phyloP scores from a whole-genome alignment of 1,139 yeast genomes.

The Nakaseomyces kungkrabaensis region DNA sequence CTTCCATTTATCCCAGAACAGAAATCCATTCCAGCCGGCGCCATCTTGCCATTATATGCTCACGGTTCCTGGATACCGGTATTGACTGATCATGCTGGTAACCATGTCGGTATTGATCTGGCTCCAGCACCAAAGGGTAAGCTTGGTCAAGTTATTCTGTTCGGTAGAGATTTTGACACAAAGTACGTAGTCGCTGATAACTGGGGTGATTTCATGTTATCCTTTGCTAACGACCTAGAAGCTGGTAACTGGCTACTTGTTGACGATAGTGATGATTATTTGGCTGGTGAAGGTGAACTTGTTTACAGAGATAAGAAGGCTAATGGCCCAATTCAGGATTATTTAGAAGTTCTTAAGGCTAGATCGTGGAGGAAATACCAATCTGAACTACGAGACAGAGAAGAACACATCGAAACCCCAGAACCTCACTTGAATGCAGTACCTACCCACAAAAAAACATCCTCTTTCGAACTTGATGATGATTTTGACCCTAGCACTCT shows the following conservation, averaged over 20 bases:
- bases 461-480: conserved; percentile 2
- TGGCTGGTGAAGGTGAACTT: conserved; percentile 65
- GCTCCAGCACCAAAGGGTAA: conserved; percentile 71
- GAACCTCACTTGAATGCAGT: not conserved
- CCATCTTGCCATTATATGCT: conserved; percentile 65
- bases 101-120: conserved; percentile 80
- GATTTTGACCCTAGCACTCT: not conserved
- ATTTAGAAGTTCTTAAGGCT: conserved; percentile 52
- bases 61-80: conserved; percentile 88
- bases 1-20: conserved; percentile 45
- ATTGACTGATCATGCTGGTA: conserved; percentile 79
- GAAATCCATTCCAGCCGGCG: conserved; percentile 62
- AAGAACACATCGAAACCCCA: not conserved
- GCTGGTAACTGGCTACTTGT: conserved; percentile 62
- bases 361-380: conserved; percentile 30
- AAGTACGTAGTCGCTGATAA: conserved; percentile 68
- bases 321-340: conserved; percentile 42
- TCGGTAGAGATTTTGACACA: conserved; percentile 83
- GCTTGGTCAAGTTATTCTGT: conserved; percentile 77
- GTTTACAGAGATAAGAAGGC: conserved; percentile 47
- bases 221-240: conserved; percentile 78
- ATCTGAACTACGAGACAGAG: conserved; percentile 5
- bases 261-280: conserved; percentile 44
- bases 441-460: not conserved
- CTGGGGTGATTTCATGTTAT: conserved; percentile 76